Evolutionary conservation across 2,329 filamentous ascomycete species (phyloP), one percentile per base, ranked within the genome.

Genomic region (Fusarium abutilonis): DNA sequence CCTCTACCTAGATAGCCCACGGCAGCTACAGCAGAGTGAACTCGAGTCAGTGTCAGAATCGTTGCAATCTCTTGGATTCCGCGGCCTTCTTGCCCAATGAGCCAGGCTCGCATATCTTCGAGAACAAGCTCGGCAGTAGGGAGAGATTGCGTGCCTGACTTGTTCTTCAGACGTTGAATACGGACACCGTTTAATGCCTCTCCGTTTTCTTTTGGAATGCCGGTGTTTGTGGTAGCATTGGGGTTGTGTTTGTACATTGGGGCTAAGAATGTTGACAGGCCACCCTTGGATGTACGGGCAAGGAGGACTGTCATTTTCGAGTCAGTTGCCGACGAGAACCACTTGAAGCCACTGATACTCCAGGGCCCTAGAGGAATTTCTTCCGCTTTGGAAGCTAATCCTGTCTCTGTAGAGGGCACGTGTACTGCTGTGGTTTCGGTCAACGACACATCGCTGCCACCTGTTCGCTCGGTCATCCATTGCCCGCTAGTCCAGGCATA

Each of bases 381-480:
- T 7, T 72, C 70, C 1, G 13, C 28, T 26, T 63, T 68, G 4
- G 61, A 70, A 6, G 68, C 65, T 2, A 62, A n/a, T 2, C 15
- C 21, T 3, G 8, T 21, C 1, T 54, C 43, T 1, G 31, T 11
- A 1, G 7, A 31, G 9, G 70, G 67, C 11, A 66, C 41, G 1
- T 69, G 67, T 23, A 54, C 73, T 4, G 87, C 87, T 5, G 83
- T 74, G 0, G 89, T 91, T 73, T 92, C 89, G 0, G 86, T 90
- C 34, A 82, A 80, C 4, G 85, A 86, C 2, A 91, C 87, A 67
- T 92, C 89, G 61, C 86, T 89, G 0, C 89, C 89, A 2, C 89
- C 89, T 0, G 82, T 80, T 3, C 89, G 80, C 66, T 91, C 89
- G 0, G 89, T 92, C 89, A 92, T 91, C 89, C 89, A 92, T 71